Conservation (phyloP, 179 eudicot genomes). For the Spergularia azorica region DNA sequence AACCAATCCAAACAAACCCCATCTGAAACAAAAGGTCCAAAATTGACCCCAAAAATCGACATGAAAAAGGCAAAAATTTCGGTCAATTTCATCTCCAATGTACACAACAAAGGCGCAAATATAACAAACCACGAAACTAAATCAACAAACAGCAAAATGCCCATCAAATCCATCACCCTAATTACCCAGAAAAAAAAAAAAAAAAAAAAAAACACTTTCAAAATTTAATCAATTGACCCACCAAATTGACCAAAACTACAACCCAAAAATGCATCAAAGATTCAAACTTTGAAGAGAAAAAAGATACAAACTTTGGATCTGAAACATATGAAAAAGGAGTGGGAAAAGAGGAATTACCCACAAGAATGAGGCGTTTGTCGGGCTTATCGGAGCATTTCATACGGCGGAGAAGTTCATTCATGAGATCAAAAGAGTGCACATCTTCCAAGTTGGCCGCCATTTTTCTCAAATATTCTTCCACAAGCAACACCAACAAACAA, state of each 20-base stretch:
- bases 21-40: too few species aligned
- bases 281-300: background rate
- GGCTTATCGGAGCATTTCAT: constrained; percentile 87
- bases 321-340: background rate
- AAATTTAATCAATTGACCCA: background rate
- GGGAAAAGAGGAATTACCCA: constrained; percentile 24
- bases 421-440: constrained; percentile 62
- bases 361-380: constrained; percentile 89
- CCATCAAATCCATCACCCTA: too few species aligned
- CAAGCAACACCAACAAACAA: background rate
- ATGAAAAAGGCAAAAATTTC: too few species aligned
- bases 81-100: too few species aligned
- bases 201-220: background rate
- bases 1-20: too few species aligned
- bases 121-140: too few species aligned
- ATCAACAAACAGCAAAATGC: too few species aligned
- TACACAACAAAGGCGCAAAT: too few species aligned
- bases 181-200: too few species aligned
- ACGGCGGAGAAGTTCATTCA: constrained; percentile 92
- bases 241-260: constrained; percentile 1
- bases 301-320: constrained; percentile 16
- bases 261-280: constrained; percentile 3
- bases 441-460: constrained; percentile 66
- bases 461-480: background rate
- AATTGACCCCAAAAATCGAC: too few species aligned